phyloP scores from a whole-genome alignment of 371 early-diverging fungal species.

The Apophysomyces elegans region DNA sequence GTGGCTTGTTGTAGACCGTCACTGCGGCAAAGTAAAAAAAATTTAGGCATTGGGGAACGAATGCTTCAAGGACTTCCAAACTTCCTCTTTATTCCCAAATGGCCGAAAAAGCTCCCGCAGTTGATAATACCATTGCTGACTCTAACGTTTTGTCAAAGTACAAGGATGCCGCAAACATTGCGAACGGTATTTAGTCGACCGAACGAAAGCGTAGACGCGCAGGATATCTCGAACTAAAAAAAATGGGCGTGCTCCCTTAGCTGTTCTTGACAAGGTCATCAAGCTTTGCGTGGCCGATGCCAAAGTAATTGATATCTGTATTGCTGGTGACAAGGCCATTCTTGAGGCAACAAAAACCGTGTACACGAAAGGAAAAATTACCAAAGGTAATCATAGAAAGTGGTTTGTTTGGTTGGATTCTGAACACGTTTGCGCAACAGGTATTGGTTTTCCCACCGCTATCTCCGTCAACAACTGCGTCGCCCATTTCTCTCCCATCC shows the following conservation, averaged over 20 bases:
- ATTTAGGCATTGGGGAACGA: neutral
- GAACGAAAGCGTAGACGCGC: constrained; percentile 12
- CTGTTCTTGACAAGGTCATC: constrained; percentile 72
- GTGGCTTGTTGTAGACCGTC: constrained; percentile 5
- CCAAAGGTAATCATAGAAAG: constrained; percentile 60
- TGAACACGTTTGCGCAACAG: constrained; percentile 34
- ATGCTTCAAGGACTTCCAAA: neutral
- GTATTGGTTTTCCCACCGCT: constrained; percentile 89
- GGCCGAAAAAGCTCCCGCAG: constrained; percentile 32
- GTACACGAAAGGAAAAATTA: constrained; percentile 65
- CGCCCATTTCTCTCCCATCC: constrained; percentile 84
- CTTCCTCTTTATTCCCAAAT: constrained; percentile 14
- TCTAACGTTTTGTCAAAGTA: constrained; percentile 83
- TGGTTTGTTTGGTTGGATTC: constrained; percentile 11
- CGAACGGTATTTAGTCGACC: constrained; percentile 64
- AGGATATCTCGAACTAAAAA: constrained; percentile 4
- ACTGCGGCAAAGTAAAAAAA: neutral
- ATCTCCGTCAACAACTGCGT: constrained; percentile 86
- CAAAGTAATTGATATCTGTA: constrained; percentile 80
- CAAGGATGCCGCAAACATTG: constrained; percentile 85
- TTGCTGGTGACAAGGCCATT: constrained; percentile 82
- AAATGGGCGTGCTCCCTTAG: constrained; percentile 33
- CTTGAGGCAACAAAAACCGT: constrained; percentile 57
- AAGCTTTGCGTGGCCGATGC: constrained; percentile 73
- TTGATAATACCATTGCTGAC: constrained; percentile 52